Conservation (phyloP, 2,329 filamentous ascomycete species). For the Plectosphaerella sp. region DNA sequence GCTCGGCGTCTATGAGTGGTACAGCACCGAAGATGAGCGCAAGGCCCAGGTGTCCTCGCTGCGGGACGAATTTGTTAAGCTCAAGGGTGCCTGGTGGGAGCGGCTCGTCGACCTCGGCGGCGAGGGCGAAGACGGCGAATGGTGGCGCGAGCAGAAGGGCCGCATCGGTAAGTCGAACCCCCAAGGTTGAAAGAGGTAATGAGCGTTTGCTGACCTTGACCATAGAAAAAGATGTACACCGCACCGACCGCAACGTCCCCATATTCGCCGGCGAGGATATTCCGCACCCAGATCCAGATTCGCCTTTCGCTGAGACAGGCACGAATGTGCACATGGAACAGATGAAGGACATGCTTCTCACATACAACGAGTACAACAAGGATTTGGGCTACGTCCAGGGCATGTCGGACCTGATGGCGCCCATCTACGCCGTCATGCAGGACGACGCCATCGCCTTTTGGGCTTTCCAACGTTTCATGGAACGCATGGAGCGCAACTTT, state of each 20-base stretch:
- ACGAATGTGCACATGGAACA: slow-evolving; percentile 98
- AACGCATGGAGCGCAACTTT: slow-evolving; percentile 97
- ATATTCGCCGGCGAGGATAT: slow-evolving; percentile 96
- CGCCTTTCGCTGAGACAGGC: slow-evolving; percentile 85
- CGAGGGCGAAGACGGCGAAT: slow-evolving; percentile 79
- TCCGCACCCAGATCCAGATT: slow-evolving; percentile 92
- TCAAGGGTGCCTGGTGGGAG: slow-evolving; percentile 98
- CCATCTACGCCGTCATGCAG: slow-evolving; percentile 95
- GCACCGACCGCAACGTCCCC: slow-evolving; percentile 91
- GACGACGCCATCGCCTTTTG: slow-evolving; percentile 97
- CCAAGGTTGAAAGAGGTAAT: background rate
- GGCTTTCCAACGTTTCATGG: slow-evolving; percentile 95
- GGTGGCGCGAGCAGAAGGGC: slow-evolving; percentile 92
- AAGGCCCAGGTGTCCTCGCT: slow-evolving; percentile 78
- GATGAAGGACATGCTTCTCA: slow-evolving; percentile 98
- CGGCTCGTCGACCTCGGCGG: slow-evolving; percentile 77
- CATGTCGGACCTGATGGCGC: slow-evolving; percentile 94
- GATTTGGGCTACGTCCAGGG: slow-evolving; percentile 96
- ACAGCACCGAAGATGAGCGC: slow-evolving; percentile 81
- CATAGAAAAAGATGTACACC: slow-evolving; percentile 96
- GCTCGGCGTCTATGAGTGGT: slow-evolving; percentile 88
- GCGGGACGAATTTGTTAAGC: slow-evolving; percentile 86
- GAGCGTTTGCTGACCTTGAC: slow-evolving; percentile 10
- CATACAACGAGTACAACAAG: slow-evolving; percentile 97
- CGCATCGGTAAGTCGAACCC: slow-evolving; percentile 71